Evolutionary conservation across 805 yeast genomes (phyloP), one percentile per base, ranked within the genome.

Genomic region (Cyberlindnera petersonii): DNA sequence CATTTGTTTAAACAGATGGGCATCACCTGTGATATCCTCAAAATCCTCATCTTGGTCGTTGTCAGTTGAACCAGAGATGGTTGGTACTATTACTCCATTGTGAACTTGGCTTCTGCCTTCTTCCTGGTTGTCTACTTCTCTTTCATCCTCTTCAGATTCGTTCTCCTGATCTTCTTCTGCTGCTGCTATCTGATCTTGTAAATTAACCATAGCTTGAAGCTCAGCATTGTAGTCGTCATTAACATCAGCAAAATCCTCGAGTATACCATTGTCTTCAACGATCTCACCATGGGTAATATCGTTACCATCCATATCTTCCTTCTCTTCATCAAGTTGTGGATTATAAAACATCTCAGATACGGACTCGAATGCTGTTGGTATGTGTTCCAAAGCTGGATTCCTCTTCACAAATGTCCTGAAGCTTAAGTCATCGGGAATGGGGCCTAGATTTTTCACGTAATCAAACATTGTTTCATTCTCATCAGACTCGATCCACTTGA

Each of bases 401-500:
- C 52, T 40, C 7, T 53, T 43, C 1, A 61, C 24, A 28, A 62
- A 59, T 4, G 40, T 44, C 0, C 48, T 42, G 18, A 49, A 48
- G 4, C 47, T 39, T 3, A 47, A 11, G 4, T 35, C 33, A 0
- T 27, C 41, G 5, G 39, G 34, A 6, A 10, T 22, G 3, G 27
- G 15, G 2, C 48, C 39, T 35, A 53, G 31, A 2, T 40, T 39
- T 28, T 54, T 57, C 8, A 55, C 56, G 26, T 59, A 62, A 1
- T 59, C 48, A 17, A 69, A 61, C 39, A 68, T 42, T 3, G 51
- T 42, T 11, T 57, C 37, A 26, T 68, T 56, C 16, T 68, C 72
- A 0, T 58, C 60, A 8, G 65, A 58, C 14, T 68, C 74, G 14
- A 62, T 61, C 81, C 81, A 75, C 3, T 52, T 28, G 0, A 53